Percentiles rank a stretch among this genome's conserved stretches.
Evolutionary conservation across 371 early-diverging fungal genomes (phyloP).

Genomic region (Mucor mucedo): DNA sequence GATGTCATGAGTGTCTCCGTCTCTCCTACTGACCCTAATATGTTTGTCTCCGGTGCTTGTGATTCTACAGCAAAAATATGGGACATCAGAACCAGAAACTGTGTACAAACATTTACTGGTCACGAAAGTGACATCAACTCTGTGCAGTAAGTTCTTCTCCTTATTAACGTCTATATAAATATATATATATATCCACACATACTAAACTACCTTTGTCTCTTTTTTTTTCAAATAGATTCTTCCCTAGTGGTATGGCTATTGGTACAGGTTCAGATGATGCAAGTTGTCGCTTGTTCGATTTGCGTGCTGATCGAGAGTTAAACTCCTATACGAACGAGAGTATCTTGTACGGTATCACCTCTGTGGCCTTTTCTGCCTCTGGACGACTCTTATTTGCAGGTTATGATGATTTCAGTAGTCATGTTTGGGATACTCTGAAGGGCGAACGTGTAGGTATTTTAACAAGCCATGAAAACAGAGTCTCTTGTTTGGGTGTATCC

Average conservation of each 20-base stretch:
- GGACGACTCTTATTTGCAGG: conserved; percentile 97
- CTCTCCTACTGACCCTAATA: conserved; percentile 77
- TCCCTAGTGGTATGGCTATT: conserved; percentile 97
- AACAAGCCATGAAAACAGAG: conserved; percentile 95
- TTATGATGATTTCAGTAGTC: conserved; percentile 98
- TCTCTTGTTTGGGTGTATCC: conserved; percentile 94
- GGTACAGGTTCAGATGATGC: conserved; percentile 98
- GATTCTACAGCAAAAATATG: conserved; percentile 98
- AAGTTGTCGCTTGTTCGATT: conserved; percentile 94
- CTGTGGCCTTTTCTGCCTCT: conserved; percentile 93
- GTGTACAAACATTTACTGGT: conserved; percentile 97
- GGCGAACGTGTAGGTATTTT: conserved; percentile 94
- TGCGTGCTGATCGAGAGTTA: conserved; percentile 96
- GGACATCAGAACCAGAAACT: conserved; percentile 95
- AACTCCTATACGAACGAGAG: conserved; percentile 95
- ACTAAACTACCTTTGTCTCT: too few relatives aligned
- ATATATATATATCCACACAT: too few relatives aligned
- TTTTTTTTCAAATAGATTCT: conserved; percentile 74
- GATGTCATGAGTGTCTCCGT: conserved; percentile 96
- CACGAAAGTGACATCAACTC: conserved; percentile 98
- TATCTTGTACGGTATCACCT: conserved; percentile 96
- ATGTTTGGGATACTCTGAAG: conserved; percentile 98
- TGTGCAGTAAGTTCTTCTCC: conserved; percentile 61
- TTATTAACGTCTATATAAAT: too few relatives aligned
- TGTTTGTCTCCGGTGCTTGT: conserved; percentile 97